Evolutionary conservation across 768 basidiomycete genomes (phyloP), one percentile per base, ranked within the genome.

Genomic region (Phanerodontia chrysosporium): DNA sequence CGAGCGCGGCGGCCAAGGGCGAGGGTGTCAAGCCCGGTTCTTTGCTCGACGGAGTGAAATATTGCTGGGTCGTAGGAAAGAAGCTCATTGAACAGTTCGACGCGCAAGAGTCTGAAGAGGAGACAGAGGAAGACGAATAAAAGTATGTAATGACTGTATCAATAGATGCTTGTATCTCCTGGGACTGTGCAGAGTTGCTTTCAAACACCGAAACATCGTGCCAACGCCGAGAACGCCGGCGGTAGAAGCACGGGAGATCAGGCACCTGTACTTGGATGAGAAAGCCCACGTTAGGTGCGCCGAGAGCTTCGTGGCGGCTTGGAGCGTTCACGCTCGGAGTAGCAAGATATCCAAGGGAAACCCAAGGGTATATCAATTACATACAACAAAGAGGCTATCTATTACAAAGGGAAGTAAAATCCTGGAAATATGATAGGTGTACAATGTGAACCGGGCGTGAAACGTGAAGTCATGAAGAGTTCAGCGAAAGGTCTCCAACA

Each of bases 1-100:
- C 70, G 55, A 78, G 74, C 51, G 79, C 82, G 24, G 74, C 68
- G 49, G 83, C 85, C 28, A 80, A 78, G 67, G 89, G 80, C 30
- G 76, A 76, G 53, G 81, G 76, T 8, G 63, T 76, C 24, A 77
- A 76, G 53, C 61, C 72, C 13, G 76, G 75, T 3, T 66, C 76
- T 36, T 68, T 62, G 21, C 51, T 71, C 30, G 87, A 86, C 56
- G 87, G 85, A 64, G 67, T 88, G 54, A 76, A 78, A 67, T 87
- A 81, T 67, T 84, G 84, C 68, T 86, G 91, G 90, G 69, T 76
- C 57, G 76, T 92, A 45, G 84, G 88, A 35, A 78, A 81, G 29
- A 82, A 80, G 62, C 86, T 92, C 83, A 89, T 95, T 57, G 78
- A 89, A 62, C 89, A 92, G 66, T 87, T 92, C 51, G 82, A 92